phyloP scores from a whole-genome alignment of 1,284 basidiomycete genomes.

The Irpex rosettiformis region DNA sequence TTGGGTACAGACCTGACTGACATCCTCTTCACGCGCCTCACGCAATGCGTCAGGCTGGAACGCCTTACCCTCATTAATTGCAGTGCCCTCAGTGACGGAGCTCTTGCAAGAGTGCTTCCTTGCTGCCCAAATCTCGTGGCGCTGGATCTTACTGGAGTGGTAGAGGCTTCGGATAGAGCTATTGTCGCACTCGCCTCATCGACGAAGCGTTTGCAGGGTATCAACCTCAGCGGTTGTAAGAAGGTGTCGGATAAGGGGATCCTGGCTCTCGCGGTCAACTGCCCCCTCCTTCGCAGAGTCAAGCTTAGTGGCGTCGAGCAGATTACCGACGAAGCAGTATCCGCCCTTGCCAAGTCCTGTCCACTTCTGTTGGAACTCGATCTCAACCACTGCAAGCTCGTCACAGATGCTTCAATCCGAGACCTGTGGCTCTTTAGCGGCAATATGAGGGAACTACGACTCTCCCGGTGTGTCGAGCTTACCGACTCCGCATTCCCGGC shows the following conservation, averaged over 20 bases:
- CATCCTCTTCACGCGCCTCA: conserved; percentile 72
- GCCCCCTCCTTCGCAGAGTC: conserved; percentile 80
- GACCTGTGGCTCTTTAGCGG: conserved; percentile 81
- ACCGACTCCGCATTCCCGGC: conserved; percentile 89
- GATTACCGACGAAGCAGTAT: conserved; percentile 80
- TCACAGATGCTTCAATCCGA: conserved; percentile 79
- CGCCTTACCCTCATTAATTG: conserved; percentile 91
- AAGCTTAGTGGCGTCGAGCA: conserved; percentile 79
- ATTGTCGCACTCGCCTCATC: conserved; percentile 68
- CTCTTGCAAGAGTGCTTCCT: conserved; percentile 68
- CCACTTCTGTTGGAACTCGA: conserved; percentile 93
- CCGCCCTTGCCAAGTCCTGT: conserved; percentile 77
- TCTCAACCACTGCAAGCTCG: conserved; percentile 77
- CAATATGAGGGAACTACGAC: conserved; percentile 88
- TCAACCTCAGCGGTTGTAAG: conserved; percentile 88
- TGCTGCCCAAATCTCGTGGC: conserved; percentile 80
- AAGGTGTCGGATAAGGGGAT: conserved; percentile 80
- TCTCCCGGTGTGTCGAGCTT: conserved; percentile 78
- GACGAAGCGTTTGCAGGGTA: conserved; percentile 83
- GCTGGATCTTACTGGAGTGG: conserved; percentile 82
- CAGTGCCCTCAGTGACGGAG: conserved; percentile 64
- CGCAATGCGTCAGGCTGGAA: conserved; percentile 82
- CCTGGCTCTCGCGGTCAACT: conserved; percentile 70
- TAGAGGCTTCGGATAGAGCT: conserved; percentile 67
- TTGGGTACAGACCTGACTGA: conserved; percentile 76